Percentiles rank a stretch among this genome's conserved stretches.
These are phyloP conservation scores for Trichoderma asperelloides DNA, from an alignment of 495 filamentous ascomycete species.

Conservation along the genomic window DNA sequence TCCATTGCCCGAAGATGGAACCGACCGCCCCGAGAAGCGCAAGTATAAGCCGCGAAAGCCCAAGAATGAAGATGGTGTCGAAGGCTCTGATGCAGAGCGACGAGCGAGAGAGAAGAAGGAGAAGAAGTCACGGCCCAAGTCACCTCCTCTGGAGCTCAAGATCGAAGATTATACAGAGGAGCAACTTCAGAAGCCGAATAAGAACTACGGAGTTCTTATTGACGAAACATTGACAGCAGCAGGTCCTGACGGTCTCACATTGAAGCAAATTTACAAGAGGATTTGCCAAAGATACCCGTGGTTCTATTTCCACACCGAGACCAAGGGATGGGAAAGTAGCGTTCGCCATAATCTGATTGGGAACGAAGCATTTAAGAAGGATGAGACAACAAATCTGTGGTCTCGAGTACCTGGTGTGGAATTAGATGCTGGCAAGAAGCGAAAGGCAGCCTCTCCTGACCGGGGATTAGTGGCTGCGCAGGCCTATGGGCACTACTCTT, in stretches of 20 bases:
- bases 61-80: conserved; percentile 43
- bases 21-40: conserved; percentile 56
- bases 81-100: conserved; percentile 35
- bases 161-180: conserved; percentile 73
- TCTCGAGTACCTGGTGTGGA: conserved; percentile 41
- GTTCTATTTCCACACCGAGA: conserved; percentile 71
- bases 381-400: conserved; percentile 49
- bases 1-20: conserved; percentile 43
- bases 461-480: conserved; percentile 16
- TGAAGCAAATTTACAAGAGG: conserved; percentile 89
- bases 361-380: conserved; percentile 78
- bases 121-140: conserved; percentile 49
- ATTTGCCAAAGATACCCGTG: conserved; percentile 84
- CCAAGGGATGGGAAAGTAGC: conserved; percentile 93
- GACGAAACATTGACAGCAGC: conserved; percentile 79
- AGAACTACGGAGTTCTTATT: conserved; percentile 85
- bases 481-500: conserved; percentile 13
- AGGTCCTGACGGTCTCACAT: conserved; percentile 57
- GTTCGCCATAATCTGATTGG: conserved; percentile 92
- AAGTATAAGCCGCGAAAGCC: conserved; percentile 72
- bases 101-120: conserved; percentile 48
- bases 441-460: conserved; percentile 39
- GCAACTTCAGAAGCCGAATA: conserved; percentile 72
- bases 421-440: conserved; percentile 43
- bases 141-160: conserved; percentile 50